A percentile compares a stretch with the other conserved stretches of the same genome.
Conservation (phyloP, 805 yeast genomes). For the Starmera dryadoides region DNA sequence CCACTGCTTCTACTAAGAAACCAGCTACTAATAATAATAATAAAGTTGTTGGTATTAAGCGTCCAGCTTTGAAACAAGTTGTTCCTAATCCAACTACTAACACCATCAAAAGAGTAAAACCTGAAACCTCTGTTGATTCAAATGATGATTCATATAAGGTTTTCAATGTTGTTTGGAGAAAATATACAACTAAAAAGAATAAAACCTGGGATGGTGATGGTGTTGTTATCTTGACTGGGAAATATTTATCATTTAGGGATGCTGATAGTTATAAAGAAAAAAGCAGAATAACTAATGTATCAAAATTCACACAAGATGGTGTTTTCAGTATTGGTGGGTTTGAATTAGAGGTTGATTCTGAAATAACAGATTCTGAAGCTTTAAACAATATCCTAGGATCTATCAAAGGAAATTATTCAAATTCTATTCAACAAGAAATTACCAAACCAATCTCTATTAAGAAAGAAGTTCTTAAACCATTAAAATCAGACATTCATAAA, state of each 20-base stretch:
- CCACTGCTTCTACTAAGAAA: not conserved
- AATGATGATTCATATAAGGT: not conserved
- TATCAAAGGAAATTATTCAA: conserved; percentile 2
- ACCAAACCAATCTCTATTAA: conserved; percentile 7
- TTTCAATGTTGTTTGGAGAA: conserved; percentile 35
- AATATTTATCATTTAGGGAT: conserved; percentile 22
- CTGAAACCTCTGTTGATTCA: not conserved
- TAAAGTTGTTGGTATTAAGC: not conserved
- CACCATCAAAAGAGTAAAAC: not conserved
- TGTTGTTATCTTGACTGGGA: conserved; percentile 27
- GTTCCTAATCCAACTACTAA: not conserved
- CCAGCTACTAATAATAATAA: not conserved
- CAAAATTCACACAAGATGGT: conserved; percentile 25
- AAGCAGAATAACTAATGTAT: conserved; percentile 7
- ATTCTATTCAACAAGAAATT: not conserved
- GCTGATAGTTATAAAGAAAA: conserved; percentile 23
- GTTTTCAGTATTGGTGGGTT: conserved; percentile 44
- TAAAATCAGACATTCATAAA: conserved; percentile 13
- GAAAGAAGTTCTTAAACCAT: conserved; percentile 6
- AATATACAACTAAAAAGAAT: conserved; percentile 66
- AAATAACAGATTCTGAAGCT: conserved; percentile 22
- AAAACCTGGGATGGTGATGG: conserved; percentile 98
- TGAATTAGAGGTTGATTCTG: conserved; percentile 59
- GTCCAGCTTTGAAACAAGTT: not conserved
- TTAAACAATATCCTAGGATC: conserved; percentile 12